A percentile compares a stretch with the other conserved stretches of the same genome.
Evolutionary conservation across 106 monocot species (phyloP).

Genomic region (Dendrobium chrysotoxum): DNA sequence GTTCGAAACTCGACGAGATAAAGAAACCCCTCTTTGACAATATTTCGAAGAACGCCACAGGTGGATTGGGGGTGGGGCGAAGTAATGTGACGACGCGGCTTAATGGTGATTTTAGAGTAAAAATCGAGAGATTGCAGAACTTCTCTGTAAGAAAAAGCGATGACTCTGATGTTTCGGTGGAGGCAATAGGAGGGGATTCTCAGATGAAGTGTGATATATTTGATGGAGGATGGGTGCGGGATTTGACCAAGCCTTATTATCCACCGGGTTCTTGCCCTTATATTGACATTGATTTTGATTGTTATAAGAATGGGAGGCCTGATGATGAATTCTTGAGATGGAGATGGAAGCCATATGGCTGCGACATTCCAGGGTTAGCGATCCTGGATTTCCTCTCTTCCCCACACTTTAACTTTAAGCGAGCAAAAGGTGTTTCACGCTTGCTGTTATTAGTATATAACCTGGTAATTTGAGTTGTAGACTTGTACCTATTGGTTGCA

Average conservation of each 20-base stretch:
- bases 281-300: slow-evolving; percentile 46
- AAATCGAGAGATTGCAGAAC: background rate
- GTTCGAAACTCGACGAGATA: background rate
- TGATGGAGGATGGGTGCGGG: slow-evolving; percentile 73
- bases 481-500: background rate
- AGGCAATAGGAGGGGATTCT: background rate
- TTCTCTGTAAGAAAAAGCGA: background rate
- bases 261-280: slow-evolving; percentile 22
- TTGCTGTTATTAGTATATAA: background rate
- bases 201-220: slow-evolving; percentile 60
- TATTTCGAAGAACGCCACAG: too few relatives aligned
- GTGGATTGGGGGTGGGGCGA: background rate
- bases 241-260: slow-evolving; percentile 50
- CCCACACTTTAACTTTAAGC: background rate
- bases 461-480: background rate
- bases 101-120: background rate
- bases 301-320: slow-evolving; percentile 74
- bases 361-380: slow-evolving; percentile 63
- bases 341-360: slow-evolving; percentile 78
- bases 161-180: background rate
- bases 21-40: background rate
- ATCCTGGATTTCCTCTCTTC: background rate
- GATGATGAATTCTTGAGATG: slow-evolving; percentile 71
- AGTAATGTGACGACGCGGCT: background rate
- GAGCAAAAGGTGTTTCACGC: background rate